Evolutionary conservation across 257 asterid genomes (phyloP).

Genomic region (Thymus quinquecostatus): DNA sequence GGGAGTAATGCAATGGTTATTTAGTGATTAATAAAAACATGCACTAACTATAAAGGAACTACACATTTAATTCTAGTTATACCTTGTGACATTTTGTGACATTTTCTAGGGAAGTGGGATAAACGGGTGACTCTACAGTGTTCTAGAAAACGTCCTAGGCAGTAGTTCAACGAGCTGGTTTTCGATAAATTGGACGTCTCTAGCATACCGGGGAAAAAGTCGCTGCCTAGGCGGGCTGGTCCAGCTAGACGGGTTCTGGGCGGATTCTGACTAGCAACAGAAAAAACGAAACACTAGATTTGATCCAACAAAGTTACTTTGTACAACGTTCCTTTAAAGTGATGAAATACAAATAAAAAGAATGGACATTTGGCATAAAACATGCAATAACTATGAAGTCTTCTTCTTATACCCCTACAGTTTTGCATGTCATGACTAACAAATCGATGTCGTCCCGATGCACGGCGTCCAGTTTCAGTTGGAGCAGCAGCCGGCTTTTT

Average conservation of each 20-base stretch:
- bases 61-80: not conserved
- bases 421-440: conserved; percentile 42
- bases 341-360: conserved; percentile 49
- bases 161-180: too few species aligned
- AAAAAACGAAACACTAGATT: conserved; percentile 29
- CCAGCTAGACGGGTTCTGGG: too few species aligned
- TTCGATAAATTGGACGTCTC: too few species aligned
- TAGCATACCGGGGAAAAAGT: too few species aligned
- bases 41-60: too few species aligned
- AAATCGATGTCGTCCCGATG: conserved; percentile 10
- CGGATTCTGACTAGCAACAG: too few species aligned
- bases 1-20: too few species aligned
- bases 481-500: conserved; percentile 87
- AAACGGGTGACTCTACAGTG: too few species aligned
- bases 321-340: conserved; percentile 46
- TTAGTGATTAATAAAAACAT: too few species aligned
- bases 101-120: too few species aligned
- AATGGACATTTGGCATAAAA: conserved; percentile 38
- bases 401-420: conserved; percentile 38
- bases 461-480: conserved; percentile 36
- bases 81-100: not conserved
- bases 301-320: conserved; percentile 46
- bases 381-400: conserved; percentile 28
- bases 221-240: too few species aligned
- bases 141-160: too few species aligned